Evolutionary conservation across 202 grass and related monocot genomes (phyloP), one percentile per base, ranked within the genome.

Genomic region (Elaeis oleifera): DNA sequence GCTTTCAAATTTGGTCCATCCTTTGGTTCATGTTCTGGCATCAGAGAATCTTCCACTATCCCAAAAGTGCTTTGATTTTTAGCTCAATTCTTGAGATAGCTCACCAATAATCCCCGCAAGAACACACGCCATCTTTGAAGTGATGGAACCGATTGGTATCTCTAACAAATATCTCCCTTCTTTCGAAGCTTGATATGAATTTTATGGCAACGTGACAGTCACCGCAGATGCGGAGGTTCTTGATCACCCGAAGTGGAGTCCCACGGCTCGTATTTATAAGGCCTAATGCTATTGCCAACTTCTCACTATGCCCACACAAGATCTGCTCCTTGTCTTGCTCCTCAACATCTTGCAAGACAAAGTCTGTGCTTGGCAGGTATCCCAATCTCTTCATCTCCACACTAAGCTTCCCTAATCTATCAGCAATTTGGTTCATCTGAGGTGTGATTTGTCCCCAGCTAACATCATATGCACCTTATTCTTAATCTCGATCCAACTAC

Each of bases 21-120:
- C 2, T 13, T 44, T 13, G 36, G 36, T 11, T 13, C 6, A 44
- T 44, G 36, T 44, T 44, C 36, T 13, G 9, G 11, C 36, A 44
- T 14, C 11, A 44, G 13, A 44, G 36, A 44, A 44, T 44, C 11
- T 44, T 44, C 36, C 11, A 13, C 36, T 14, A 14, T 13, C 11
- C 1, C 36, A 44, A 44, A 14, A 13, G 1, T 44, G 36, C 36
- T 13, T 44, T 2, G 3, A 44, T 13, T 44, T 44, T 44, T 13
- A 13, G 8, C 2, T 14, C 36, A 44, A 44, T 44, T 44, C 36
- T 44, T 14, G 36, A 13, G 9, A 44, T 44, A 44, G 36, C 50
- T 90, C 74, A 96, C 84, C 92, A 97, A 36, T 81, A 91, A 81
- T 85, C 81, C 59, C 74, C 64, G 49, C 92, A 91, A 54, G 92